Evolutionary conservation across 78 protist genomes (phyloP).

Genomic region (Protostelium mycophagum): DNA sequence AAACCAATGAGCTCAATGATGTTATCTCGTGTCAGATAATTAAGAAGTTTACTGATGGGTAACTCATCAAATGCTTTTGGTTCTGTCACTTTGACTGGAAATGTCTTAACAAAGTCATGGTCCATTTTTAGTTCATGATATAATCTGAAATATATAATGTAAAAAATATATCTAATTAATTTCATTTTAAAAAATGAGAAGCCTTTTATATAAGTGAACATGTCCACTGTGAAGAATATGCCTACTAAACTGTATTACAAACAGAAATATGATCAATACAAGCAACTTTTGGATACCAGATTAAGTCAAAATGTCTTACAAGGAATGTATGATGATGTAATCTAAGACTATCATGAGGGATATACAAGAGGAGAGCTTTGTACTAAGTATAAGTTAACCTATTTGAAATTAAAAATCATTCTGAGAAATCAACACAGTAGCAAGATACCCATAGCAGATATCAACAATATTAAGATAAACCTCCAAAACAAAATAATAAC

Average conservation of each 20-base stretch:
- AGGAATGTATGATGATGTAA: background rate
- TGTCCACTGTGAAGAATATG: background rate
- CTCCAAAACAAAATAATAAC: too few relatives aligned
- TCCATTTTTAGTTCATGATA: background rate
- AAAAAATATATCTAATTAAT: background rate
- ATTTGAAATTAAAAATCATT: too few relatives aligned
- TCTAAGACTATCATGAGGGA: background rate
- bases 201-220: background rate
- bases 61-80: constrained; percentile 1
- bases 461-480: too few relatives aligned
- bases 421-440: too few relatives aligned
- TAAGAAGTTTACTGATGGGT: background rate
- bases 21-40: background rate
- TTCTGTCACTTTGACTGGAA: background rate
- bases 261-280: background rate
- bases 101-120: background rate
- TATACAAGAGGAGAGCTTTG: background rate
- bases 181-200: background rate
- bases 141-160: background rate
- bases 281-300: background rate
- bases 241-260: background rate
- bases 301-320: background rate
- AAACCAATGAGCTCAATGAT: background rate
- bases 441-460: too few relatives aligned
- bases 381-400: background rate